Base-by-base conservation (phyloP, 345 rosid genomes). In the Eucalyptus erythrocorys region DNA sequence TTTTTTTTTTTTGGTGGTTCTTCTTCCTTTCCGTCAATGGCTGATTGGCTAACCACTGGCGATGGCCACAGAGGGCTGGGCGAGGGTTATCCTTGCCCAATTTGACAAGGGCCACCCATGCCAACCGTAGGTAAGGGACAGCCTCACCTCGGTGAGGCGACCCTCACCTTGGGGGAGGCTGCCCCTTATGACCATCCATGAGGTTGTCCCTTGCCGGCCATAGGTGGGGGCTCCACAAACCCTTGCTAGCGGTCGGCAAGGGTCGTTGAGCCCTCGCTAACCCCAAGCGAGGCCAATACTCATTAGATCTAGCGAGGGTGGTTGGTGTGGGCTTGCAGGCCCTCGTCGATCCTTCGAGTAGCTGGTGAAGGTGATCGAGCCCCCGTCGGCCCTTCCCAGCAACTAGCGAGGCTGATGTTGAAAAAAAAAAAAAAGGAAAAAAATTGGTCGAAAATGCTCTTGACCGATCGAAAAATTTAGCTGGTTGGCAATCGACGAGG, bases 341-440 rank as follows among this genome's bases (percentile, higher is more conserved):
- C 21, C 1, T 49, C 51, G 0, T 0, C 51, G 0, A 49, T 49
- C 21, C 21, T 49, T 49, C 21, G 0, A 15, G 0, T 0, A 49
- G 19, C 0, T 2, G 3, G 3, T 0, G 21, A 49, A 15, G 53
- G 53, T 49, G 53, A 3, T 1, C 8, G 0, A 49, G 53, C 21
- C 21, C 21, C 6, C 8, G 0, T 0, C 0, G 0, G 0, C 53
- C 53, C 53, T 49, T 49, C 21, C 1, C 0, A 16, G 0, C 0
- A 0, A 49, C 53, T 49, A 49, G 53, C 1, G 8, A 6, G 53
- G 19, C 3, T 2, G 1, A 49, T 49, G 3, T 49, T 1, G 1
- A 49, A 49, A 49, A 49, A 5, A 0, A 5, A 49, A 14, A 49
- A 2, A 5, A 13, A 48, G 4, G 13, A 3, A 4, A 48, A 48